Base-by-base conservation (phyloP, 2,329 filamentous ascomycete species). In the Aspergillus oerlinghausenensis region DNA sequence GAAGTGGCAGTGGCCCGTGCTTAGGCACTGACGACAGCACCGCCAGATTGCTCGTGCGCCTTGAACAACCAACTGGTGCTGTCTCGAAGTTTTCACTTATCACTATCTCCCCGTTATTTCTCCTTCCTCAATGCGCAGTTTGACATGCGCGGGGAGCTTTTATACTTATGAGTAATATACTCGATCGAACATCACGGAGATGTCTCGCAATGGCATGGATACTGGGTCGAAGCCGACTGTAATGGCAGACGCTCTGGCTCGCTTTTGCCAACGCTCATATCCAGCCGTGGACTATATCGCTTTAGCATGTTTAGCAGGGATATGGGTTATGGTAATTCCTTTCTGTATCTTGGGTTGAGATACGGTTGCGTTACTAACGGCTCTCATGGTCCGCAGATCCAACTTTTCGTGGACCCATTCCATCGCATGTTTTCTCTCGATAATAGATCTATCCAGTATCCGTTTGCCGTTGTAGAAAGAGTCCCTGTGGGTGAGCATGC, bases 381-480 rank as follows among this genome's bases (percentile, higher is more conserved):
- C 43, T 49, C 1, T 25, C 29, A 9, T 17, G 4, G 9, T 11
- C 3, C 52, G 6, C 48, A 90, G 82, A 80, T 90, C 47, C 80
- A 85, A 73, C 77, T 89, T 65, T 80, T 88, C 63, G 82, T 90
- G 65, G 86, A 88, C 59, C 94, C 94, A 0, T 97, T 97, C 72
- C 92, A 97, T 73, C 91, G 90, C 75, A 89, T 97, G 85, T 97
- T 99, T 77, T 89, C 85, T 62, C 83, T 97, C 60, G 89, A 92
- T 70, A 91, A 97, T 71, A 82, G 89, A 25, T 80, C 85, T 51
- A 91, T 97, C 58, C 87, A 90, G 62, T 97, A 88, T 68, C 94
- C 94, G 0, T 89, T 96, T 75, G 91, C 94, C 23, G 81, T 88
- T 55, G 76, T 88, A 51, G 92, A 99, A 74, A 84, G 92, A 60